Conservation (phyloP, 306 rosid genomes). For the Pyrus bretschneideri region DNA sequence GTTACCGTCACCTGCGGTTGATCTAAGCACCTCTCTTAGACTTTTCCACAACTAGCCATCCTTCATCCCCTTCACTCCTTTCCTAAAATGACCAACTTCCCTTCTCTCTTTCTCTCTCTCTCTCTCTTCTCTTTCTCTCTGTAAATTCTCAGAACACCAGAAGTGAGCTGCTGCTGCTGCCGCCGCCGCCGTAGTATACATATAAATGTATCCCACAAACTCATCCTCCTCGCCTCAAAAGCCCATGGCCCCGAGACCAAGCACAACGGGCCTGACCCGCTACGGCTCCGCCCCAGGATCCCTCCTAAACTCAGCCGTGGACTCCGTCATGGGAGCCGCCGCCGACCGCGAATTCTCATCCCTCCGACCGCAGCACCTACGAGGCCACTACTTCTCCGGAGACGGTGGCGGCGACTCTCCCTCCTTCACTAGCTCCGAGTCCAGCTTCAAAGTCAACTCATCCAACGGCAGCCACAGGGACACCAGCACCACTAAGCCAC, state of each 20-base stretch:
- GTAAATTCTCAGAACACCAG: not conserved
- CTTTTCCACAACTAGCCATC: constrained; percentile 13
- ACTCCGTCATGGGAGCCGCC: constrained; percentile 45
- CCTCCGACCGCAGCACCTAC: constrained; percentile 14
- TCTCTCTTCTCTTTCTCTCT: not conserved
- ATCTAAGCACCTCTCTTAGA: not conserved
- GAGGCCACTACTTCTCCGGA: constrained; percentile 27
- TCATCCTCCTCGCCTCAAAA: constrained; percentile 40
- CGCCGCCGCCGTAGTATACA: not conserved
- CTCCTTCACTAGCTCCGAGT: constrained; percentile 29
- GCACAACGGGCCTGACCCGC: constrained; percentile 45
- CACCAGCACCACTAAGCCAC: not conserved
- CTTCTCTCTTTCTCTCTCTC: not conserved
- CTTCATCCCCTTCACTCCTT: not conserved
- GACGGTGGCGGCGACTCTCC: constrained; percentile 29
- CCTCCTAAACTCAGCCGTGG: constrained; percentile 50
- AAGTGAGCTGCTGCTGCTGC: not conserved
- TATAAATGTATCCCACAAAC: constrained; percentile 37
- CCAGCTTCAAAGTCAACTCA: constrained; percentile 30
- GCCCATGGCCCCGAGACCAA: constrained; percentile 25
- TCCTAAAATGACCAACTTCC: not conserved
- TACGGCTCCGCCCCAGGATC: constrained; percentile 75
- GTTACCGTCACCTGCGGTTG: constrained; percentile 15
- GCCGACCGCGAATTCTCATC: constrained; percentile 31
- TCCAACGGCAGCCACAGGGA: constrained; percentile 11